These are phyloP conservation scores for Pulveroboletus frians DNA, from an alignment of 768 basidiomycete genomes.

Conservation along the genomic window DNA sequence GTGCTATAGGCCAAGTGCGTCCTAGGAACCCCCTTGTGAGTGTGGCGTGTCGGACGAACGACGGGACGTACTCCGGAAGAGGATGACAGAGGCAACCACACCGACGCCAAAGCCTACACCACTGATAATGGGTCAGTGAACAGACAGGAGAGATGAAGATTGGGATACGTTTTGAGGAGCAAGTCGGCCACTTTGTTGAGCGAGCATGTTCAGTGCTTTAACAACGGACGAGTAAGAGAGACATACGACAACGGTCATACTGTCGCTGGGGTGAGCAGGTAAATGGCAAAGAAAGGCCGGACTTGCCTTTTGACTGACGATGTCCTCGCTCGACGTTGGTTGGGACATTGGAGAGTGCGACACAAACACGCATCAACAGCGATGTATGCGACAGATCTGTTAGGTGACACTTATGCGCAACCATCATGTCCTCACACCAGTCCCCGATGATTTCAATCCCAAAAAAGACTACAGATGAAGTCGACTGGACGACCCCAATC, in stretches of 20 bases:
- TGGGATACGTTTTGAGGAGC: slow-evolving; percentile 77
- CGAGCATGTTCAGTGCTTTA: slow-evolving; percentile 1
- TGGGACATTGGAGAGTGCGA: slow-evolving; percentile 42
- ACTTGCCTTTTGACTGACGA: slow-evolving; percentile 80
- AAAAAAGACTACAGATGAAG: slow-evolving; percentile 91
- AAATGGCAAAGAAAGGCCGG: not conserved
- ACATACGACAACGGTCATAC: slow-evolving; percentile 86
- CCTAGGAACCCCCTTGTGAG: slow-evolving; percentile 41
- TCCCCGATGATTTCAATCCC: slow-evolving; percentile 91
- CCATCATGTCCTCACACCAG: slow-evolving; percentile 66
- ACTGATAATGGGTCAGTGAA: slow-evolving; percentile 35
- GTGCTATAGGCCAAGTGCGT: slow-evolving; percentile 87
- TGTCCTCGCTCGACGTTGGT: slow-evolving; percentile 81
- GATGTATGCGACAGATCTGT: not conserved
- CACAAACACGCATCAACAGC: slow-evolving; percentile 22
- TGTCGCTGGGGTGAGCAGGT: slow-evolving; percentile 23
- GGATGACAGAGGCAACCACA: slow-evolving; percentile 82
- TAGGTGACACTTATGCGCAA: not conserved
- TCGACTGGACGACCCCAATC: slow-evolving; percentile 92
- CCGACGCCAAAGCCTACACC: slow-evolving; percentile 88
- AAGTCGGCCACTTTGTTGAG: slow-evolving; percentile 60
- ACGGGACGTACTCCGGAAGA: slow-evolving; percentile 77
- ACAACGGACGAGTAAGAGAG: slow-evolving; percentile 31
- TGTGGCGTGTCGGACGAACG: not conserved
- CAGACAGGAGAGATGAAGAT: not conserved